Evolutionary conservation across 495 filamentous ascomycete genomes (phyloP).

Genomic region (Coniosporium apollinis): DNA sequence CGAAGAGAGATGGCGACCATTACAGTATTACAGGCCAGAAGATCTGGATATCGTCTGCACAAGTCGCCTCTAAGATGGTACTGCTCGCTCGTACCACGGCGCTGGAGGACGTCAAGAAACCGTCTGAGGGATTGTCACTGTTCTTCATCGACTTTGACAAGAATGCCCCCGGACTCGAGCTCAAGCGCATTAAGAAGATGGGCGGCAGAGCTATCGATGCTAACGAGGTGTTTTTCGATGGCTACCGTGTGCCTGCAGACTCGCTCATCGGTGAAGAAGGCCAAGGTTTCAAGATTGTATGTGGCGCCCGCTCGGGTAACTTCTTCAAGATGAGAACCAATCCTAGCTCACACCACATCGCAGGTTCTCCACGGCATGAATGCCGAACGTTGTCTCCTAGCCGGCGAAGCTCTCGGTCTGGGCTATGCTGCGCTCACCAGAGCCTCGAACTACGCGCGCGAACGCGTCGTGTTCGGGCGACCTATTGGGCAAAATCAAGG

Average conservation of each 20-base stretch:
- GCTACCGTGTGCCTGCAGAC: slow-evolving; percentile 43
- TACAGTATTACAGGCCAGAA: slow-evolving; percentile 60
- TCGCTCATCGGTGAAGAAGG: slow-evolving; percentile 51
- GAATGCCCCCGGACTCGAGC: slow-evolving; percentile 36
- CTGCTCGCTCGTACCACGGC: slow-evolving; percentile 59
- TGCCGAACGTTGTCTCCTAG: slow-evolving; percentile 59
- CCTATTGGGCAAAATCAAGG: slow-evolving; percentile 62
- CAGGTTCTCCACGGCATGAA: slow-evolving; percentile 68
- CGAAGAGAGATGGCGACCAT: slow-evolving; percentile 29
- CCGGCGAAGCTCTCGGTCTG: slow-evolving; percentile 60
- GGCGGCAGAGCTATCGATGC: slow-evolving; percentile 64
- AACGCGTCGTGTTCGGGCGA: slow-evolving; percentile 51
- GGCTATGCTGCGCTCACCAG: slow-evolving; percentile 54
- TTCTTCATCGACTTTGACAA: slow-evolving; percentile 63
- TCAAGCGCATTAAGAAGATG: slow-evolving; percentile 67
- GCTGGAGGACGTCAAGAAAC: slow-evolving; percentile 44
- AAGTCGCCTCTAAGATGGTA: slow-evolving; percentile 63
- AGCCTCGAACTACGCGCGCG: slow-evolving; percentile 48
- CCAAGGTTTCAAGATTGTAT: slow-evolving; percentile 51
- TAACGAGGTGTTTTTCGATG: slow-evolving; percentile 72
- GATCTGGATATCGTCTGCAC: slow-evolving; percentile 67
- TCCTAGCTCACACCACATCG: neutral
- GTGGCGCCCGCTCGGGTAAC: neutral
- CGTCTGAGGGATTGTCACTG: slow-evolving; percentile 52
- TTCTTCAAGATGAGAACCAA: neutral